Evolutionary conservation across 140 eudicot species (phyloP).

Genomic region (Cichorium intybus): DNA sequence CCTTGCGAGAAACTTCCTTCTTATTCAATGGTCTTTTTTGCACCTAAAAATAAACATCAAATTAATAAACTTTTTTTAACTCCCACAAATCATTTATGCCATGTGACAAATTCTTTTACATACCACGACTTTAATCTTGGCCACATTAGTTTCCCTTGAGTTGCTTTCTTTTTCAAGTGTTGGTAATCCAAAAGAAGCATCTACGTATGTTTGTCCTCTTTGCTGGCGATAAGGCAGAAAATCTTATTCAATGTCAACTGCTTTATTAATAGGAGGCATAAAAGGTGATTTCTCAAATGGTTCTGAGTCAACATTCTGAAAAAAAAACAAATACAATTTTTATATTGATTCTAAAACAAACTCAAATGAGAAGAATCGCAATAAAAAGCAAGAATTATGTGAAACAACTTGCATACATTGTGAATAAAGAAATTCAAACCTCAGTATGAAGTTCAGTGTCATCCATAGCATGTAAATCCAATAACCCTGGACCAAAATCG

Average conservation of each 20-base stretch:
- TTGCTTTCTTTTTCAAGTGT: too few relatives aligned
- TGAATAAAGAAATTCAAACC: slow-evolving; percentile 31
- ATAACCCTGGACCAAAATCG: slow-evolving; percentile 97
- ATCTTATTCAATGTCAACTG: slow-evolving; percentile 55
- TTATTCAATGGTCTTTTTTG: slow-evolving; percentile 98
- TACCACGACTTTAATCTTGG: too few relatives aligned
- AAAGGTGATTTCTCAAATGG: slow-evolving; percentile 90
- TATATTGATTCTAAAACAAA: background rate
- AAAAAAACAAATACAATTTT: background rate
- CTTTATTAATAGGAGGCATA: slow-evolving; percentile 50
- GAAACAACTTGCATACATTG: slow-evolving; percentile 1
- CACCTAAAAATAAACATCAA: slow-evolving; percentile 47
- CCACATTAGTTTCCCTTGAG: too few relatives aligned
- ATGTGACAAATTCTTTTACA: too few relatives aligned
- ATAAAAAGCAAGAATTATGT: background rate
- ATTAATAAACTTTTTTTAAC: background rate
- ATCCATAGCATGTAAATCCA: too few relatives aligned
- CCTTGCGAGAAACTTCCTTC: too few relatives aligned
- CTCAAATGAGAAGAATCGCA: background rate
- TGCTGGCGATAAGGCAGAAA: slow-evolving; percentile 43
- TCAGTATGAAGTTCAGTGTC: too few relatives aligned
- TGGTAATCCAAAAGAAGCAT: too few relatives aligned
- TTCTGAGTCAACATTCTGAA: slow-evolving; percentile 78
- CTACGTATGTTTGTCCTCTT: slow-evolving; percentile 61
- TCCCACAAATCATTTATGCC: slow-evolving; percentile 17